These are phyloP conservation scores for Solanum megistacrolobum DNA, from an alignment of 257 asterid genomes.

Conservation along the genomic window DNA sequence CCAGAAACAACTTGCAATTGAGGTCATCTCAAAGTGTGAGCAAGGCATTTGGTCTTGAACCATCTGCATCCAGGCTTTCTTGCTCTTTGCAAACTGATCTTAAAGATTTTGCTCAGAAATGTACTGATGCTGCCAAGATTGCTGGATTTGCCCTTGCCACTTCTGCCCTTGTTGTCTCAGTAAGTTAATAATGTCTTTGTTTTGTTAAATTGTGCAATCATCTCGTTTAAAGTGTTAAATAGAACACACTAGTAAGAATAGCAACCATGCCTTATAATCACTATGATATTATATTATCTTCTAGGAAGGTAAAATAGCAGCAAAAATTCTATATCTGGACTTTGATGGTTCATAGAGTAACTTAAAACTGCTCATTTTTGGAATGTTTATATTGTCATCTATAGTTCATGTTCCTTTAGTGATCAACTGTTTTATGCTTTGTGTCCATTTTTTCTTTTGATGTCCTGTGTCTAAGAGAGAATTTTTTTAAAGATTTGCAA, in stretches of 20 bases:
- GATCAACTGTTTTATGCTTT: background rate
- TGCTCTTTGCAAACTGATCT: slow-evolving; percentile 81
- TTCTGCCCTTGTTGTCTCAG: slow-evolving; percentile 90
- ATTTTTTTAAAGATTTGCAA: background rate
- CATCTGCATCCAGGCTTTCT: slow-evolving; percentile 32
- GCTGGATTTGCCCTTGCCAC: slow-evolving; percentile 98
- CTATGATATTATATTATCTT: too few relatives aligned
- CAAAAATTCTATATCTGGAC: too few relatives aligned
- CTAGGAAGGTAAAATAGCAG: too few relatives aligned
- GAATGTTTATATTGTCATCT: background rate
- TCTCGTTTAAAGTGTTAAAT: background rate
- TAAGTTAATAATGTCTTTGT: background rate
- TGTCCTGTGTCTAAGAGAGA: background rate
- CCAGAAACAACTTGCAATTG: slow-evolving; percentile 44
- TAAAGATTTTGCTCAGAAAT: slow-evolving; percentile 71
- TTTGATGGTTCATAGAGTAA: too few relatives aligned
- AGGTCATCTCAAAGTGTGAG: slow-evolving; percentile 41
- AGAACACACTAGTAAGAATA: too few relatives aligned
- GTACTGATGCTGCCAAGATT: slow-evolving; percentile 82
- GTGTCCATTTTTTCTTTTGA: background rate
- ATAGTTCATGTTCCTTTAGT: background rate
- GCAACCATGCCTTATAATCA: too few relatives aligned
- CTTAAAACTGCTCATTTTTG: background rate
- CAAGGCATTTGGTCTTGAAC: slow-evolving; percentile 64
- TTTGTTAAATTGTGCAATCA: background rate